Evolutionary conservation across 2,329 filamentous ascomycete genomes (phyloP).

Genomic region (Aspergillus sp.): DNA sequence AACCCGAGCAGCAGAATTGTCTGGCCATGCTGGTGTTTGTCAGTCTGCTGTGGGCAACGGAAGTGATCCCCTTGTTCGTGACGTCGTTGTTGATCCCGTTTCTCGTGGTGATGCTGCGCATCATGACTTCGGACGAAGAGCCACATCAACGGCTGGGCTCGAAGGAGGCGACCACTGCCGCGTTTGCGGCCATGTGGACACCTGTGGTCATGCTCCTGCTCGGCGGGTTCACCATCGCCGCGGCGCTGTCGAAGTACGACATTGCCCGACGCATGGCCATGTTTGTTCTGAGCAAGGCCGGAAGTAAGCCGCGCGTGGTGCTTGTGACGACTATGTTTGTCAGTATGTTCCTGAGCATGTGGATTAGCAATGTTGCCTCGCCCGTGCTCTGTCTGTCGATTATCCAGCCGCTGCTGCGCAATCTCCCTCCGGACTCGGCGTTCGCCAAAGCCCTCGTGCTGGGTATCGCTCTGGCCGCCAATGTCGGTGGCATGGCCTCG

Average conservation of each 20-base stretch:
- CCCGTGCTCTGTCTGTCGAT: slow-evolving; percentile 96
- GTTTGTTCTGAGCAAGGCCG: slow-evolving; percentile 90
- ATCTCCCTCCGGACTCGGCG: slow-evolving; percentile 76
- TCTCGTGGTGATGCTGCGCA: slow-evolving; percentile 74
- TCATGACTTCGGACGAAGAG: slow-evolving; percentile 68
- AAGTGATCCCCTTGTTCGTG: slow-evolving; percentile 94
- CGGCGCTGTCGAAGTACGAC: slow-evolving; percentile 90
- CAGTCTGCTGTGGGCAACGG: slow-evolving; percentile 90
- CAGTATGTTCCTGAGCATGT: slow-evolving; percentile 95
- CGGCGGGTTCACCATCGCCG: slow-evolving; percentile 91
- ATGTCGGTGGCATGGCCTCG: slow-evolving; percentile 91
- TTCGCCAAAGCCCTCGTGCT: slow-evolving; percentile 95
- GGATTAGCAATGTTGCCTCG: slow-evolving; percentile 96
- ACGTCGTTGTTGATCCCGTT: slow-evolving; percentile 92
- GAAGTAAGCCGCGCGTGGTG: slow-evolving; percentile 79
- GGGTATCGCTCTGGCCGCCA: slow-evolving; percentile 88
- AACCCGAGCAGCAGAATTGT: slow-evolving; percentile 89
- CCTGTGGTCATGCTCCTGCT: slow-evolving; percentile 97
- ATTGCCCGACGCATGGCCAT: slow-evolving; percentile 97
- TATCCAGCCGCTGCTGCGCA: slow-evolving; percentile 93
- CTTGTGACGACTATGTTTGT: slow-evolving; percentile 98
- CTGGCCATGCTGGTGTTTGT: slow-evolving; percentile 89
- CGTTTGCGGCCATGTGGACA: slow-evolving; percentile 97
- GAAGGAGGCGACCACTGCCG: slow-evolving; percentile 70
- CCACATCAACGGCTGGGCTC: slow-evolving; percentile 65